Base-by-base conservation (phyloP, 2,329 filamentous ascomycete species). In the Mariannaea elegans region DNA sequence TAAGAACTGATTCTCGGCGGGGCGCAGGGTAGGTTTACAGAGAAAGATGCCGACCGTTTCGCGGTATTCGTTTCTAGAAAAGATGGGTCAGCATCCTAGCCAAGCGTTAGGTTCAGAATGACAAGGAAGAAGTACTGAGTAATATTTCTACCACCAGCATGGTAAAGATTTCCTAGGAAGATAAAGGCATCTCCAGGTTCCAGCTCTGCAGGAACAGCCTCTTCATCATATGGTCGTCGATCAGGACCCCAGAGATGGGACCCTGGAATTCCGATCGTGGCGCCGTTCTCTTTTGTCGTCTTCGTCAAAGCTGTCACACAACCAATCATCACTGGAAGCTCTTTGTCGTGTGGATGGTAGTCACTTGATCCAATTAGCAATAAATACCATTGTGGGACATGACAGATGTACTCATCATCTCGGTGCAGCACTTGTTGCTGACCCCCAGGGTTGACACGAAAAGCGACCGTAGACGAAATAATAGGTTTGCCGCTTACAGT, bases 211-310 rank as follows among this genome's bases (percentile, higher is more conserved):
- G 74, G 71, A 7, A 76, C 66, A 1, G 76, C 75, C 41, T 80
- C 77, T 7, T 77, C 70, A 23, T 73, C 66, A 7, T 72, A 56
- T 2, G 78, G 78, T 7, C 65, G 67, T 1, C 74, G 69, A 2
- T 77, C 73, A 6, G 73, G 69, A 1, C 73, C 76, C 78, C 78
- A 80, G 9, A 77, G 64, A 63, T 80, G 77, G 8, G 71, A 75
- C 5, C 72, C 72, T 0, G 77, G 77, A 41, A 79, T 78, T 2
- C 72, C 74, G 18, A 76, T 64, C 0, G 77, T 79, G 2, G 76
- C 77, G 4, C 77, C 77, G 41, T 80, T 79, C 32, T 76, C 74
- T 16, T 69, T 55, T 14, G 42, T 48, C 7, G 52, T 47, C 16
- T 55, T 55, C 7, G 42, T 55, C 16, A 55, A 32, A 14, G 52